These are phyloP conservation scores for Coniosporium tulheliwenetii DNA, from an alignment of 2,329 filamentous ascomycete species.

Conservation along the genomic window DNA sequence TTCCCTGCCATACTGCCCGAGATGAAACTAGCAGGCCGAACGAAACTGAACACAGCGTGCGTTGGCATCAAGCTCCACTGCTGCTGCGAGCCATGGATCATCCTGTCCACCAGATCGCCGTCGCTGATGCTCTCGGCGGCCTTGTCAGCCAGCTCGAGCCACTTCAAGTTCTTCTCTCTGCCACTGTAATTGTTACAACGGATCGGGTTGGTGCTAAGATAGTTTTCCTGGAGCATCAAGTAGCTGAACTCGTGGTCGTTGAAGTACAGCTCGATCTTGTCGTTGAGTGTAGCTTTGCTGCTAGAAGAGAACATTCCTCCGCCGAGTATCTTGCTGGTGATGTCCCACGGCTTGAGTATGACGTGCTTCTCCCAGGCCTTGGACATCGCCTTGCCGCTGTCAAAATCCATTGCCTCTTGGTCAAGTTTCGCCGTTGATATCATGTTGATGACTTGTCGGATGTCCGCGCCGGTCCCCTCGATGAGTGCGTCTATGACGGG, in stretches of 20 bases:
- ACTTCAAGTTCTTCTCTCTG: constrained; percentile 60
- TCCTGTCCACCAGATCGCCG: constrained; percentile 85
- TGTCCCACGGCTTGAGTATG: constrained; percentile 95
- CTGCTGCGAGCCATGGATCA: constrained; percentile 97
- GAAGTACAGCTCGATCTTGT: constrained; percentile 98
- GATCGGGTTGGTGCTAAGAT: constrained; percentile 68
- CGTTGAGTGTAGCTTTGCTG: constrained; percentile 79
- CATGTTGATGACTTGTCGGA: constrained; percentile 98
- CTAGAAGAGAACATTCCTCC: constrained; percentile 71
- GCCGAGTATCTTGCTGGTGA: constrained; percentile 80
- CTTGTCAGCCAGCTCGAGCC: constrained; percentile 72
- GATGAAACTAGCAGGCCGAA: constrained; percentile 75
- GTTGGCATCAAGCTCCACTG: constrained; percentile 98
- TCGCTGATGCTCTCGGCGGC: constrained; percentile 95
- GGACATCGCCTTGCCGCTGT: constrained; percentile 82
- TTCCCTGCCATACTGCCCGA: constrained; percentile 56
- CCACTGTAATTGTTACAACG: constrained; percentile 44
- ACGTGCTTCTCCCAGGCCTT: constrained; percentile 98
- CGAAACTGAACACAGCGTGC: constrained; percentile 89
- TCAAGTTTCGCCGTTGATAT: constrained; percentile 86
- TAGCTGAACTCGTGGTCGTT: constrained; percentile 98
- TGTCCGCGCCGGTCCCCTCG: constrained; percentile 89
- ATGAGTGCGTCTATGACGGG: constrained; percentile 85
- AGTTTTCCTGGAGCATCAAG: constrained; percentile 97
- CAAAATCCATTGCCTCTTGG: constrained; percentile 61